Conservation (phyloP, 345 rosid genomes). For the Camelina sativa region DNA sequence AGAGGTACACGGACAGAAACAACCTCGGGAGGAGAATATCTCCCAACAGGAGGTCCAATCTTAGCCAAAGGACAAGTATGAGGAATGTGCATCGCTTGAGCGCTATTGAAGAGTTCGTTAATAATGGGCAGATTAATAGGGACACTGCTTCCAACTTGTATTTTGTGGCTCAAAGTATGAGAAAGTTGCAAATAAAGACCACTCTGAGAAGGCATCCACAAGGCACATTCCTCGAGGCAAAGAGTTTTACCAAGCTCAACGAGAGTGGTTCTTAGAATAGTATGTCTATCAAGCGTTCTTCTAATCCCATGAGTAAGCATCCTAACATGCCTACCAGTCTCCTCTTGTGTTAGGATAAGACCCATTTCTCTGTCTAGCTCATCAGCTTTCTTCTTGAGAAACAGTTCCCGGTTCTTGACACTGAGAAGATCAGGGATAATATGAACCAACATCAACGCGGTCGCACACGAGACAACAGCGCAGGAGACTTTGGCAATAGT, state of each 20-base stretch:
- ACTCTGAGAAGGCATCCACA: constrained; percentile 92
- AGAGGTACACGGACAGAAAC: constrained; percentile 98
- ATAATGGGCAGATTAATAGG: constrained; percentile 63
- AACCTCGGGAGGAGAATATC: constrained; percentile 70
- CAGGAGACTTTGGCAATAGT: constrained; percentile 79
- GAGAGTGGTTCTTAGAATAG: constrained; percentile 85
- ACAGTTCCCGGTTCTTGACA: constrained; percentile 79
- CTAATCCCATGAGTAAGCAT: constrained; percentile 98
- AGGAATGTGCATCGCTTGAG: constrained; percentile 72
- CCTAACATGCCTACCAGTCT: constrained; percentile 90
- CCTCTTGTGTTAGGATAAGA: constrained; percentile 86
- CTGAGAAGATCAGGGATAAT: constrained; percentile 88
- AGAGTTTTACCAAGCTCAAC: constrained; percentile 87
- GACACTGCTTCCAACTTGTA: constrained; percentile 67
- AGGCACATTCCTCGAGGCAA: constrained; percentile 81
- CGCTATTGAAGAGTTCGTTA: constrained; percentile 68
- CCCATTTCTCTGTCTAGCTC: constrained; percentile 93
- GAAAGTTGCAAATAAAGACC: constrained; percentile 72
- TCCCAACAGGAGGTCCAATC: constrained; percentile 68
- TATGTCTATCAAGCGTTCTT: constrained; percentile 86
- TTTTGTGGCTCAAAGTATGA: constrained; percentile 66
- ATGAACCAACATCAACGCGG: constrained; percentile 90
- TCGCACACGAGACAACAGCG: constrained; percentile 85
- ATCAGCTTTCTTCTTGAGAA: constrained; percentile 83
- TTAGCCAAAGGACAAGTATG: constrained; percentile 77